Evolutionary conservation across 352 stramenopile genomes (phyloP).

Genomic region (Paralagenidium karlingii): DNA sequence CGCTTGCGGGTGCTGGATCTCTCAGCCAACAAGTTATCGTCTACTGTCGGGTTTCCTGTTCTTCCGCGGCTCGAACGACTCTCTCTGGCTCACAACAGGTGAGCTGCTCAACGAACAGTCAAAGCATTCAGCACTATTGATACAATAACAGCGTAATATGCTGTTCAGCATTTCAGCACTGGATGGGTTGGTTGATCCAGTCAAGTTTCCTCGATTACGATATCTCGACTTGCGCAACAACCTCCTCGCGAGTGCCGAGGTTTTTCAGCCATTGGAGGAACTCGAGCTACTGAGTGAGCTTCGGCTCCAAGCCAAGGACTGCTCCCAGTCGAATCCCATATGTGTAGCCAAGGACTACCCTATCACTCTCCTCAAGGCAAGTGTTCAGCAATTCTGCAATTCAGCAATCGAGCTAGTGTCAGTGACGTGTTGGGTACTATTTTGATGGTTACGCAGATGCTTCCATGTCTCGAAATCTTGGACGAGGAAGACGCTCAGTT

Average conservation of each 20-base stretch:
- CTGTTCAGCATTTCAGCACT: constrained; percentile 23
- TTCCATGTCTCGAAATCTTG: constrained; percentile 30
- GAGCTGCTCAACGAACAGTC: background rate
- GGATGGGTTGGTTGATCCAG: constrained; percentile 34
- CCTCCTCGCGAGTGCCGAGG: constrained; percentile 22
- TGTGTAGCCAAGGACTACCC: constrained; percentile 55
- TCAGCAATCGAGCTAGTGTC: background rate
- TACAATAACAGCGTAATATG: background rate
- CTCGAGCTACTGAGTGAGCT: constrained; percentile 50
- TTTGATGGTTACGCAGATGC: constrained; percentile 22
- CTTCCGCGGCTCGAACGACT: constrained; percentile 52
- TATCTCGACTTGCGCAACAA: constrained; percentile 69
- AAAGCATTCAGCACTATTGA: background rate
- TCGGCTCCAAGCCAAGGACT: constrained; percentile 42
- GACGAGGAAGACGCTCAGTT: constrained; percentile 61
- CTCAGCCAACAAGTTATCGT: constrained; percentile 55
- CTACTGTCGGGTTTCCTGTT: constrained; percentile 40
- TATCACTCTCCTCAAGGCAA: constrained; percentile 22
- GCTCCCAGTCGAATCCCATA: constrained; percentile 41
- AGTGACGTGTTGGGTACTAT: background rate
- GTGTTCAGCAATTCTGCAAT: background rate
- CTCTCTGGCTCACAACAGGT: constrained; percentile 67
- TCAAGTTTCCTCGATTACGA: constrained; percentile 59
- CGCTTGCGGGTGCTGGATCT: constrained; percentile 61
- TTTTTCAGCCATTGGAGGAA: constrained; percentile 27